Percentiles rank a stretch among this genome's conserved stretches.
These are phyloP conservation scores for Pythium myriotylum DNA, from an alignment of 352 stramenopile species.

Conservation along the genomic window DNA sequence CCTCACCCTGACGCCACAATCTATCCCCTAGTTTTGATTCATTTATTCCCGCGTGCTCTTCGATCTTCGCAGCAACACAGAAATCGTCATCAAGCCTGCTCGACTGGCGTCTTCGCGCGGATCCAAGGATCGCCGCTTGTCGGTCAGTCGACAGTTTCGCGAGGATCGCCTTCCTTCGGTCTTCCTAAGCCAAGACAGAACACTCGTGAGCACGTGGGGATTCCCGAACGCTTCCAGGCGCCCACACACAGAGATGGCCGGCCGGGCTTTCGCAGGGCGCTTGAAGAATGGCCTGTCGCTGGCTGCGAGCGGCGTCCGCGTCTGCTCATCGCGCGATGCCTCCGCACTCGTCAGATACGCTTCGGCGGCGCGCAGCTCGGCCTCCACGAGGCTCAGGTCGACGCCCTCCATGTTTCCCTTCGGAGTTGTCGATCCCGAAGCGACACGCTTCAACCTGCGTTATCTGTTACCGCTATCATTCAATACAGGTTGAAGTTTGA, in stretches of 20 bases:
- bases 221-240: too few species aligned
- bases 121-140: constrained; percentile 27
- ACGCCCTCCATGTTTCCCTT: constrained; percentile 12
- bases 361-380: constrained; percentile 64
- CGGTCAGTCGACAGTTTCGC: constrained; percentile 64
- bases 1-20: too few species aligned
- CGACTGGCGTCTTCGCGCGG: not conserved
- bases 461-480: not conserved
- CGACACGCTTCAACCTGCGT: constrained; percentile 16
- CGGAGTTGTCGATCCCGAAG: constrained; percentile 9
- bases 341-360: constrained; percentile 43
- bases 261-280: not conserved
- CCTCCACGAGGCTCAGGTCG: constrained; percentile 58
- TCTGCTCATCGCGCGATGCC: constrained; percentile 4
- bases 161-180: constrained; percentile 63
- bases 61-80: too few species aligned
- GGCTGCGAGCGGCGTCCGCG: not conserved
- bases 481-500: constrained; percentile 27
- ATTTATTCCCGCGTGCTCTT: too few species aligned
- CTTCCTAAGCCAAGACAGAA: constrained; percentile 36
- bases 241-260: constrained; percentile 11
- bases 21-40: too few species aligned
- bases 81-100: too few species aligned
- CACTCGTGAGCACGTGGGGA: too few species aligned
- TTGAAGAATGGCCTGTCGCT: constrained; percentile 13